Percentiles rank a stretch among this genome's conserved stretches.
These are phyloP conservation scores for Artemisia annua DNA, from an alignment of 129 eudicot genomes.

Conservation along the genomic window DNA sequence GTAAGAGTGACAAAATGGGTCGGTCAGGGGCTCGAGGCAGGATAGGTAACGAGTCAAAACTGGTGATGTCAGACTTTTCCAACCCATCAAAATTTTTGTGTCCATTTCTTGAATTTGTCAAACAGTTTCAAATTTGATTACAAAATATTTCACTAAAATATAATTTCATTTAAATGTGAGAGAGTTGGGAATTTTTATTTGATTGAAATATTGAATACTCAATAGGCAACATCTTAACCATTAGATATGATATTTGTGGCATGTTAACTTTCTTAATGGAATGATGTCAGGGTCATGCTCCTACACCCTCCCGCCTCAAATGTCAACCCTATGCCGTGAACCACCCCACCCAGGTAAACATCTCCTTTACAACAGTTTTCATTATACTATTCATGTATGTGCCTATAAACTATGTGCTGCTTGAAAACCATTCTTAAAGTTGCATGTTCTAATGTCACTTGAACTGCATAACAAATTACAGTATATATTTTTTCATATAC, in stretches of 20 bases:
- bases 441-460: background rate
- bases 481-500: background rate
- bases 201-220: too few species aligned
- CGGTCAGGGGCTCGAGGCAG: too few species aligned
- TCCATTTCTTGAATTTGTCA: too few species aligned
- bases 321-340: background rate
- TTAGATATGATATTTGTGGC: background rate
- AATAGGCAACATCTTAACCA: too few species aligned
- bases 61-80: background rate
- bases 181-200: too few species aligned
- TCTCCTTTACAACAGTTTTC: background rate
- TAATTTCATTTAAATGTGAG: too few species aligned
- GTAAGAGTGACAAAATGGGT: background rate
- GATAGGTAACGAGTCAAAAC: background rate
- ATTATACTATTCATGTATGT: background rate
- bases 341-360: constrained; percentile 10
- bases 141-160: too few species aligned
- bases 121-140: too few species aligned
- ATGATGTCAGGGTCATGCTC: background rate
- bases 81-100: background rate
- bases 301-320: background rate
- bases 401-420: background rate
- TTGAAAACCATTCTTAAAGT: background rate
- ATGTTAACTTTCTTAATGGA: background rate
- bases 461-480: background rate